Percentiles rank a stretch among this genome's conserved stretches.
Evolutionary conservation across 73 alveolate species (phyloP).

Genomic region (Tetrahymena malaccensis): DNA sequence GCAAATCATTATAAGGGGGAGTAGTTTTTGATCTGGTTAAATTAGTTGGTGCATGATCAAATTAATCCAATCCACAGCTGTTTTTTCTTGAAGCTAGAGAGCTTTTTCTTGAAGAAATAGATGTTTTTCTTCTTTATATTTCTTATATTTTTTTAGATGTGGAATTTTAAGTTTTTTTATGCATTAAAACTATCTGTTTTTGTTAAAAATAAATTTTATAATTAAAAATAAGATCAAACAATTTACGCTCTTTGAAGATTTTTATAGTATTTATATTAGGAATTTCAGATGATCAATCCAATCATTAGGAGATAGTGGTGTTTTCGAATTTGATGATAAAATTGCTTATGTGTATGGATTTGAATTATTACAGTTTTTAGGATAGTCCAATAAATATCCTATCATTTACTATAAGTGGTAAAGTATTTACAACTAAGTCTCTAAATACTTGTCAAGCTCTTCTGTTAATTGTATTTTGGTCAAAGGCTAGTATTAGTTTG

Average conservation of each 20-base stretch:
- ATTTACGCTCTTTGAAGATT: background rate
- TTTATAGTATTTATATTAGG: background rate
- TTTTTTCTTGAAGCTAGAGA: background rate
- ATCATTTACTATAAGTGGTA: background rate
- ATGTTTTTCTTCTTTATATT: background rate
- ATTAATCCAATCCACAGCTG: background rate
- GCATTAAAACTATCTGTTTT: background rate
- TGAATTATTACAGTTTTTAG: background rate
- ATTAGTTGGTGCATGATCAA: background rate
- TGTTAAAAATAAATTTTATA: background rate
- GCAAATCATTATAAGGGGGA: background rate
- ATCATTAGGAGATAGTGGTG: background rate
- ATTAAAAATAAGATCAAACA: background rate
- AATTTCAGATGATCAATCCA: background rate
- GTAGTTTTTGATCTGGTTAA: background rate
- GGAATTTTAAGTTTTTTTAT: background rate
- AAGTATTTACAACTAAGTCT: background rate
- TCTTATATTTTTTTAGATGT: background rate
- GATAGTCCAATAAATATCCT: background rate
- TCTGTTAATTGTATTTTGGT: background rate
- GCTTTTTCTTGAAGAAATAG: background rate
- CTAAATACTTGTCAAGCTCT: background rate
- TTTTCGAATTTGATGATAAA: background rate
- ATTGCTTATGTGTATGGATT: background rate
- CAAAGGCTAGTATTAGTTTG: background rate